Conservation (phyloP, 192 early-diverging fungal genomes). For the Podochytrium sp. region DNA sequence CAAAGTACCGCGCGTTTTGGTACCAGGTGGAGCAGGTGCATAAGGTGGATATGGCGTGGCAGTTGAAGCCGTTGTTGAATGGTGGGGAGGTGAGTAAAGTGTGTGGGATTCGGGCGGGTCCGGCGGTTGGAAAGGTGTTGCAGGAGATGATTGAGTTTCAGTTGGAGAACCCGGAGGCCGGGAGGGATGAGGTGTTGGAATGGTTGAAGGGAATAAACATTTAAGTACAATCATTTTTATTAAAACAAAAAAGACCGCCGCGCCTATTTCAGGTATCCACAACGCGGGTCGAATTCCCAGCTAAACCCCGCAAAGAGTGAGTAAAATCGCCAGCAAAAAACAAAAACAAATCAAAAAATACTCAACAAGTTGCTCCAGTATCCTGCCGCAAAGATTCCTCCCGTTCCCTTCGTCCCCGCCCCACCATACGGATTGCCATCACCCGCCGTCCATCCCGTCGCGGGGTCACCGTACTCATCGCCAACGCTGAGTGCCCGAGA, state of each 20-base stretch:
- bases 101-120: conserved; percentile 76
- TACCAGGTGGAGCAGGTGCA: not conserved
- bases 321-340: not conserved
- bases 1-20: conserved; percentile 33
- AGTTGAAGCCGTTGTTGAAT: conserved; percentile 39
- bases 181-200: not conserved
- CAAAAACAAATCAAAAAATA: not conserved
- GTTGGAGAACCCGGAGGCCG: conserved; percentile 61
- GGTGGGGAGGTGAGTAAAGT: conserved; percentile 68
- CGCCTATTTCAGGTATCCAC: conserved; percentile 41
- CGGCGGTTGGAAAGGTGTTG: conserved; percentile 65
- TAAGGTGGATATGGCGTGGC: not conserved
- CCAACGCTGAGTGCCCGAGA: conserved; percentile 34
- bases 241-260: not conserved
- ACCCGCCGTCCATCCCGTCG: conserved; percentile 56
- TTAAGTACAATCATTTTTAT: not conserved
- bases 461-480: conserved; percentile 59
- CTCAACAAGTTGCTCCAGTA: conserved; percentile 53
- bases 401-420: conserved; percentile 51
- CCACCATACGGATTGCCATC: conserved; percentile 46
- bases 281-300: conserved; percentile 48
- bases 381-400: conserved; percentile 55
- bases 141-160: conserved; percentile 82
- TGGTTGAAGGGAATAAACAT: conserved; percentile 1
- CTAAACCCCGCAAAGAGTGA: conserved; percentile 34